Evolutionary conservation across 805 yeast genomes (phyloP), one percentile per base, ranked within the genome.

Genomic region (Wickerhamiella azyma): DNA sequence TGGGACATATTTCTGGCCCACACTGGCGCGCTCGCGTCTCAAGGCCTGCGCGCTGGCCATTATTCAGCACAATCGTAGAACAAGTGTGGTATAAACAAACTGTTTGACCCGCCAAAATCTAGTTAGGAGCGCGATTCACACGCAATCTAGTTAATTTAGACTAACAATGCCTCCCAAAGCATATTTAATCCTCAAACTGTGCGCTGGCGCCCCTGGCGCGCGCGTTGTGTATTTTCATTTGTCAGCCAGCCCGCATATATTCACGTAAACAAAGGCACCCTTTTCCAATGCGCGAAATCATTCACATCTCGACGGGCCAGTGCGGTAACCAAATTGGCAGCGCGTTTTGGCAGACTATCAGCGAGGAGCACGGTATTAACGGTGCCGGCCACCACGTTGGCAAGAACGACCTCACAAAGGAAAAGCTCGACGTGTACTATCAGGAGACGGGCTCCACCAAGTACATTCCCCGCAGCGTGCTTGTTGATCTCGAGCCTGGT

Each of bases 241-340:
- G 16, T 13, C 16, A 30, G 16, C 33, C 3, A 8, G 33, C 33
- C 16, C 16, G 33, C 33, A 30, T 30, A 30, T 30, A 30, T 30
- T 30, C 33, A 30, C 33, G 33, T 30, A 30, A 30, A 30, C 33
- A 30, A 30, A 30, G 30, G 33, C 33, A 13, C 33, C 11, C 33
- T 13, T 30, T 11, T 26, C 29, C 29, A 9, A 42, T 42, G 45
- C 45, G 45, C 17, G 45, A 42, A 42, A 42, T 42, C 36, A 85
- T 88, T 66, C 96, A 88, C 68, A 76, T 88, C 66, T 88, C 96
- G 49, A 81, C 95, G 48, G 97, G 97, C 67, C 97, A 88, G 72
- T 46, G 49, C 39, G 49, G 64, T 26, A 66, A 66, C 59, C 70
- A 66, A 55, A 66, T 66, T 18, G 55, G 64, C 26, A 51, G 63